A percentile compares a stretch with the other conserved stretches of the same genome.
Evolutionary conservation across 805 yeast species (phyloP).

Genomic region (Ogataea nonfermentans): DNA sequence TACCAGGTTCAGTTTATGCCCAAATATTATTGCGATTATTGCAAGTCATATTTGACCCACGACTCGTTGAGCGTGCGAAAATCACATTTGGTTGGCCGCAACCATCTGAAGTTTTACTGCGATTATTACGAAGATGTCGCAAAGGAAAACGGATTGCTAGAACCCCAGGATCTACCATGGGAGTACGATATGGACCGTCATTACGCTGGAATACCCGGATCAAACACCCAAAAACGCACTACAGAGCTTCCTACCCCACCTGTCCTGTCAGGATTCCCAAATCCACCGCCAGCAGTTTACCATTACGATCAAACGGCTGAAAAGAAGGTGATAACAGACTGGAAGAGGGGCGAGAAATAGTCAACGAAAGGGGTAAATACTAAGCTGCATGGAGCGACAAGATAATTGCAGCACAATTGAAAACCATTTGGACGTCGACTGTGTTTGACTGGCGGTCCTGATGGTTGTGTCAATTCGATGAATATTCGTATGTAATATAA

Average conservation of each 20-base stretch:
- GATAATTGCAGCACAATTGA: neutral
- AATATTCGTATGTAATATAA: too few species aligned
- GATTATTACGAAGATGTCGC: slow-evolving; percentile 62
- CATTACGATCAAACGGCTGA: slow-evolving; percentile 24
- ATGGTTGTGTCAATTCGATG: too few species aligned
- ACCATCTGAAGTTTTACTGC: slow-evolving; percentile 69
- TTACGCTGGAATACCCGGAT: slow-evolving; percentile 38
- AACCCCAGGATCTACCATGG: slow-evolving; percentile 33
- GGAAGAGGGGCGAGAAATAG: neutral
- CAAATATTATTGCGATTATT: slow-evolving; percentile 80
- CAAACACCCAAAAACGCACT: slow-evolving; percentile 15
- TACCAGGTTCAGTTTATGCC: slow-evolving; percentile 43
- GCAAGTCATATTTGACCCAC: slow-evolving; percentile 79
- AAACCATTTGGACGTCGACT: too few species aligned
- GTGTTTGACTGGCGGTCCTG: too few species aligned
- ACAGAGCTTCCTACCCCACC: slow-evolving; percentile 36
- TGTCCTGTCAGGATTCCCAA: slow-evolving; percentile 31
- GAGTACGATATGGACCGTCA: slow-evolving; percentile 37
- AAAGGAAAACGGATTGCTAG: slow-evolving; percentile 20
- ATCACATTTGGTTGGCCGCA: slow-evolving; percentile 73
- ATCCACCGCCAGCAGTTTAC: slow-evolving; percentile 37
- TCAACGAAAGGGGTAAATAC: too few species aligned
- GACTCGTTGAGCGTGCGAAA: slow-evolving; percentile 85
- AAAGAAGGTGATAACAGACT: slow-evolving; percentile 15
- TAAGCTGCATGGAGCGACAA: neutral